Evolutionary conservation across 345 rosid genomes (phyloP).

Genomic region (Pistacia vera): DNA sequence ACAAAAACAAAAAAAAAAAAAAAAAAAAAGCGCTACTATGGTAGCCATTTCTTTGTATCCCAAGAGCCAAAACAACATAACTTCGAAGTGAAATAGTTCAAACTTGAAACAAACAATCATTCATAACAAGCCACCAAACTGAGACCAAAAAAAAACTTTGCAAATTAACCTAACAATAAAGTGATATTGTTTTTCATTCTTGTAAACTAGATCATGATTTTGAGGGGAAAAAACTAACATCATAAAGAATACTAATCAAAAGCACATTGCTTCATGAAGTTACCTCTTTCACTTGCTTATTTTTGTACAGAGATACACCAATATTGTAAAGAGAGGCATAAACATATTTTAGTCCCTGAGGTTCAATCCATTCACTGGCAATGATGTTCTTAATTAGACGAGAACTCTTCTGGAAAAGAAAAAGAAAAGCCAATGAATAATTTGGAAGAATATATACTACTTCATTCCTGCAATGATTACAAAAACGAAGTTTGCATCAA

Average conservation of each 20-base stretch:
- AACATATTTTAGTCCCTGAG: conserved; percentile 67
- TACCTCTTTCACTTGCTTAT: conserved; percentile 75
- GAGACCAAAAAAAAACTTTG: background rate
- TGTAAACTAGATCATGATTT: background rate
- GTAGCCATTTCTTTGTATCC: background rate
- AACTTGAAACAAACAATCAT: background rate
- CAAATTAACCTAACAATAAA: background rate
- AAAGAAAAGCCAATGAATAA: conserved; percentile 28
- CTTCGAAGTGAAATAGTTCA: background rate
- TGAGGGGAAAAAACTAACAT: background rate
- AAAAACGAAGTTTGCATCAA: conserved; percentile 7
- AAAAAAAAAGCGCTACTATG: background rate
- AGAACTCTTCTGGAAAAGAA: conserved; percentile 56
- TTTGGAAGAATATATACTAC: conserved; percentile 18
- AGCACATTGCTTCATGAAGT: conserved; percentile 6
- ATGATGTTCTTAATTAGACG: conserved; percentile 52
- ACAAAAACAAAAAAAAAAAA: background rate
- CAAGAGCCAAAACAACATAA: background rate
- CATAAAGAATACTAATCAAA: conserved; percentile 11
- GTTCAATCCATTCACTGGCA: conserved; percentile 61
- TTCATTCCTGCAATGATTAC: conserved; percentile 11
- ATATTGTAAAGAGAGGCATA: conserved; percentile 59
- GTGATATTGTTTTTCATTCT: background rate
- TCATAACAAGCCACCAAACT: conserved; percentile 5
- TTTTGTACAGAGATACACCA: conserved; percentile 68